Conservation (phyloP, 139 green algal species). For the Chlorella sp. region DNA sequence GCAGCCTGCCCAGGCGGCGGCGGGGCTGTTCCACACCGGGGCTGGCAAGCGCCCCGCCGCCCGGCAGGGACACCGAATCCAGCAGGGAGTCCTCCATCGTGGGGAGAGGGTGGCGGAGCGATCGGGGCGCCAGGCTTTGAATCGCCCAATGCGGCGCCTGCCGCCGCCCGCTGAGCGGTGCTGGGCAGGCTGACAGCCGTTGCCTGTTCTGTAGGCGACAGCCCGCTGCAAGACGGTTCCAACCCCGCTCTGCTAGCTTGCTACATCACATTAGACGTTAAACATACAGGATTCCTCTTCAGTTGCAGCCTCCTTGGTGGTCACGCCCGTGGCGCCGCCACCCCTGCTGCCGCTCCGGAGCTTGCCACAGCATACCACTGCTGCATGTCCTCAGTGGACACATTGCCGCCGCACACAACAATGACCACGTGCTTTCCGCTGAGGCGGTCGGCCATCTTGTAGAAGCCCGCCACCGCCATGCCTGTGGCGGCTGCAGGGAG, state of each 20-base stretch:
- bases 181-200: not conserved
- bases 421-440: slow-evolving; percentile 52
- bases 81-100: not conserved
- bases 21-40: no score
- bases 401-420: slow-evolving; percentile 71
- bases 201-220: no score
- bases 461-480: slow-evolving; percentile 59
- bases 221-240: no score
- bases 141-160: not conserved
- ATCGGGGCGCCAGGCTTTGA: not conserved
- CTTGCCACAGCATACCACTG: not conserved
- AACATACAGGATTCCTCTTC: no score
- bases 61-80: slow-evolving; percentile 13
- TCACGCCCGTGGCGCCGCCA: not conserved
- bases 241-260: no score
- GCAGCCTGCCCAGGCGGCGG: slow-evolving; percentile 11
- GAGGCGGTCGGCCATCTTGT: slow-evolving; percentile 33
- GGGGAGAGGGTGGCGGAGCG: no score
- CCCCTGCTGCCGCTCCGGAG: not conserved
- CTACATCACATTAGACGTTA: no score
- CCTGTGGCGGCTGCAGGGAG: slow-evolving; percentile 57
- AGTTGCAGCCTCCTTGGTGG: not conserved
- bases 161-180: not conserved
- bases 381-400: slow-evolving; percentile 31
- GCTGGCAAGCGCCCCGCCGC: no score